Evolutionary conservation across 164 flowering plant genomes (phyloP), one percentile per base, ranked within the genome.

Genomic region (Litsea cubeba): DNA sequence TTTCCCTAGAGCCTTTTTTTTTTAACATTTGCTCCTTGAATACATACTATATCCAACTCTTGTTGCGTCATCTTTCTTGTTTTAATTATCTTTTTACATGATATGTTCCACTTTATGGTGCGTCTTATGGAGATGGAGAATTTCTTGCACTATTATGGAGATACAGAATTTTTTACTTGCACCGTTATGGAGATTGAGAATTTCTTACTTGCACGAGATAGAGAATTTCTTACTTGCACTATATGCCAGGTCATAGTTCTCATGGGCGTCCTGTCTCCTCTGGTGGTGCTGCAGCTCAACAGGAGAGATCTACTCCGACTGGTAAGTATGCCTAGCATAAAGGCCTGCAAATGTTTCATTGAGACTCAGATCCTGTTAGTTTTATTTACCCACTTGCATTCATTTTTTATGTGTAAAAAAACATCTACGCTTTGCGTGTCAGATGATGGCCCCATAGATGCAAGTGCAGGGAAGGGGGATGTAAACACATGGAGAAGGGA

Each of bases 181-280:
- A 40, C 46, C 10, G 8, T 17, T 54, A 54, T 18, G 60, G 20
- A 54, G 60, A 54, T 14, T 5, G 18, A 54, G 5, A 17, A 54
- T 14, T 14, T 15, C 17, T 15, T 15, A 35, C 40, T 32, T 35
- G 60, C 15, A 54, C 4, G 60, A 35, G 40, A 35, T 35, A 6
- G 40, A 35, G 6, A 35, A 35, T 35, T 5, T 35, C 46, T 54
- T 54, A 54, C 60, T 54, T 54, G 32, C 24, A 68, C 26, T 26
- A 49, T 72, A 70, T 81, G 68, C 54, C 87, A 89, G 96, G 88
- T 62, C 82, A 76, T 66, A 77, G 79, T 76, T 77, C 85, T 54
- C 86, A 85, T 75, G 82, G 82, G 72, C 87, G 87, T 71, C 93
- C 97, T 73, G 81, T 83, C 60, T 88, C 91, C 70, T 85, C 91